Conservation (phyloP, 225 moss, liverwort and hornwort species). For the Physcomitrellopsis africana region DNA sequence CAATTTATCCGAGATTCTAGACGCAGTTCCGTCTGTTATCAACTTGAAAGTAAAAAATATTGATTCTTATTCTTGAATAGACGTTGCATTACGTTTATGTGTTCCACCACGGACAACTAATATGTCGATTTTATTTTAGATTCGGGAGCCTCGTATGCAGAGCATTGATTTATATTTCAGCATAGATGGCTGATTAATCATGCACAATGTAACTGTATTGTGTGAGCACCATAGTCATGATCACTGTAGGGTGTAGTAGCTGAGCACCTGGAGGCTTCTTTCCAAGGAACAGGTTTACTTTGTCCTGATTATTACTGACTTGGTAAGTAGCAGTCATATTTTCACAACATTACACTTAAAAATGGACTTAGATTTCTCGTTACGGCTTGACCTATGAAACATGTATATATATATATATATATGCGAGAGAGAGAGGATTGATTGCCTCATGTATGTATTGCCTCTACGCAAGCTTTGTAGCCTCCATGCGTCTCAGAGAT, state of each 20-base stretch:
- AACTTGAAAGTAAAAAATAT: constrained; percentile 94
- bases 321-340: too few species aligned
- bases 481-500: too few species aligned
- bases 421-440: too few species aligned
- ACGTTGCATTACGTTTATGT: neutral
- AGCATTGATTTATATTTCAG: neutral
- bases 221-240: too few species aligned
- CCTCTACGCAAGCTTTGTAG: too few species aligned
- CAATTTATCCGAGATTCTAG: constrained; percentile 76
- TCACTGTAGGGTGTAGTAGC: neutral
- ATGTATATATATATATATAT: too few species aligned
- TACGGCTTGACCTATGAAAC: too few species aligned
- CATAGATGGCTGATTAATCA: neutral
- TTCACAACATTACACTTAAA: too few species aligned
- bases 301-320: too few species aligned
- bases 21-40: constrained; percentile 75
- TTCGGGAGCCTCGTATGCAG: neutral
- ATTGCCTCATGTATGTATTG: too few species aligned
- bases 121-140: neutral
- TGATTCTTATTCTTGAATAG: constrained; percentile 76
- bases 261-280: neutral
- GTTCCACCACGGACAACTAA: too few species aligned
- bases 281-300: neutral
- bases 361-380: too few species aligned
- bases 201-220: neutral